Percentiles rank a stretch among this genome's conserved stretches.
phyloP scores from a whole-genome alignment of 805 yeast species.

The Starmerella gropengiesseri region DNA sequence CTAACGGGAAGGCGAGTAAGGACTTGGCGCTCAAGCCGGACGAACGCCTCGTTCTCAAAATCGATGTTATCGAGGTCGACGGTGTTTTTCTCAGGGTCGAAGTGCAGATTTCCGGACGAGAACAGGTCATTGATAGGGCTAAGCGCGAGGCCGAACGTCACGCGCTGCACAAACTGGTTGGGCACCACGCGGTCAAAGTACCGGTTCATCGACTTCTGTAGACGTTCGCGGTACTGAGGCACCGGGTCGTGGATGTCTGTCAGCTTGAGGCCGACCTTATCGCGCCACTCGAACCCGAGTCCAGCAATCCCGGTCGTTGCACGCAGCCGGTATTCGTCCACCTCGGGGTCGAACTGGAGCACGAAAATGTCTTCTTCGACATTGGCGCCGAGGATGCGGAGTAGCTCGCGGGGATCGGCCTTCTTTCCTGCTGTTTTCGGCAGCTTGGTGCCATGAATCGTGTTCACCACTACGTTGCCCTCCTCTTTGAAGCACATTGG shows the following conservation, averaged over 20 bases:
- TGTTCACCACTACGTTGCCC: conserved; percentile 9
- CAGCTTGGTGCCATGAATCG: conserved; percentile 15
- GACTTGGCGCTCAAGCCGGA: conserved; percentile 50
- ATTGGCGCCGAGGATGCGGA: conserved; percentile 23
- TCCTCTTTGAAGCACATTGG: conserved; percentile 40
- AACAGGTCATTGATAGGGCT: conserved; percentile 9
- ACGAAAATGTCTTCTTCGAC: conserved; percentile 58
- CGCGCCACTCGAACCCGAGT: conserved; percentile 59
- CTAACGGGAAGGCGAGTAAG: conserved; percentile 44
- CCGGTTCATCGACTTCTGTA: conserved; percentile 54
- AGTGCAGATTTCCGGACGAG: conserved; percentile 11
- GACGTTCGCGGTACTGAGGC: conserved; percentile 49
- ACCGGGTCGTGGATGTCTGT: conserved; percentile 61
- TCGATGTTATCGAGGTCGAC: conserved; percentile 29
- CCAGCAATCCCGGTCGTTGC: conserved; percentile 55
- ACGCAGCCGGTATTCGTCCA: conserved; percentile 38
- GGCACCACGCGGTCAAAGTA: conserved; percentile 50
- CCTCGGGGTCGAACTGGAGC: conserved; percentile 37
- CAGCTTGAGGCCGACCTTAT: conserved; percentile 43
- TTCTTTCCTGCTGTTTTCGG: conserved; percentile 5
- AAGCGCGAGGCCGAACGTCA: conserved; percentile 49
- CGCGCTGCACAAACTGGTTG: conserved; percentile 47
- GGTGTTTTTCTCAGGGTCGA: conserved; percentile 1
- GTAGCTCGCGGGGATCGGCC: conserved; percentile 7
- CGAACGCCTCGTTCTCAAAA: conserved; percentile 35